Evolutionary conservation across 2,329 filamentous ascomycete species (phyloP), one percentile per base, ranked within the genome.

Genomic region (Colletotrichum tofieldiae): DNA sequence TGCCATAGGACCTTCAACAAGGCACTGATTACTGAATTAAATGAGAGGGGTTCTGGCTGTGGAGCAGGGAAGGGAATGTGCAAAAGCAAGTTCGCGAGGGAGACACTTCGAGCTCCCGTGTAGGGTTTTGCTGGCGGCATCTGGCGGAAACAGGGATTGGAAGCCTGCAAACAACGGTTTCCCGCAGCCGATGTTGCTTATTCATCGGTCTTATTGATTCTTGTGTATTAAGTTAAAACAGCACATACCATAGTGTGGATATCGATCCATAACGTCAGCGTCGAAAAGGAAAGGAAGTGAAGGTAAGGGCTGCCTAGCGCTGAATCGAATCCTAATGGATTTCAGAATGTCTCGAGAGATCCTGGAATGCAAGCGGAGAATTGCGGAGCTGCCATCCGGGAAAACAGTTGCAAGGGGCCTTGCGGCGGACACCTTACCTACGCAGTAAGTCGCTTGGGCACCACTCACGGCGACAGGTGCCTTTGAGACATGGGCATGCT

Each of bases 21-120:
- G 52, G 52, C 32, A 56, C 2, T 32, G 18, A 3, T 23, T 56
- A 56, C 32, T 55, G 32, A 20, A 4, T 37, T n/a, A 37, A 18
- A 37, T 37, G 9, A 37, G 4, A 37, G n/a, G 2, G 5, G 20
- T 9, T 41, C 59, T 51, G 29, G 14, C 29, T 47, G 23, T 12
- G 23, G 23, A 49, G 23, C 32, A 41, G 5, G 32, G 29, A 20
- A 62, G 20, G 26, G 8, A 41, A 5, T 20, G 14, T 39, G 23
- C 5, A 62, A 39, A 51, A 43, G 55, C 12, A 45, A 61, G 29
- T 37, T 23, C 43, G 16, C n/a, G 45, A 62, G 60, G n/a, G 60
- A 47, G 45, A 62, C 35, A 26, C 18, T 39, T 26, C n/a, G 20
- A 29, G 5, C 45, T 52, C 14, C 35, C 32, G 16, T 29, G 23